Conservation (phyloP, 2,329 filamentous ascomycete species). For the Leptodontidium sp. region DNA sequence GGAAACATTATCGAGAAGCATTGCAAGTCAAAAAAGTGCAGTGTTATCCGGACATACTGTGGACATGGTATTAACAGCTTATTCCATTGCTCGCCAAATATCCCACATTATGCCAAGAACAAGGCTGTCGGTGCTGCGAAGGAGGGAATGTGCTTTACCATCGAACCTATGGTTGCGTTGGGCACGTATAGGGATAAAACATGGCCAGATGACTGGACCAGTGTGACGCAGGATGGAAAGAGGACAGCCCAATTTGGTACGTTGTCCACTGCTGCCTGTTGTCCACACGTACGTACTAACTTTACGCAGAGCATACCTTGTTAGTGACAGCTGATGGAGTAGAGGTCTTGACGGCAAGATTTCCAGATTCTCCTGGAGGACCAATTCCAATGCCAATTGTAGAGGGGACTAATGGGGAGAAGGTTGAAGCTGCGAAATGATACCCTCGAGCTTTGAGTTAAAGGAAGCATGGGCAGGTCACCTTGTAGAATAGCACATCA, state of each 20-base stretch:
- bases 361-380: conserved; percentile 74
- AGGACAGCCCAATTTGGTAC: conserved; percentile 90
- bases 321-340: conserved; percentile 85
- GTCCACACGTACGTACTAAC: conserved; percentile 30
- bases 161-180: conserved; percentile 97
- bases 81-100: conserved; percentile 93
- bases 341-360: conserved; percentile 77
- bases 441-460: conserved; percentile 23
- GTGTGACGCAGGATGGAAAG: conserved; percentile 88
- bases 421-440: conserved; percentile 29
- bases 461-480: conserved; percentile 2
- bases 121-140: conserved; percentile 95
- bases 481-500: conserved; percentile 17
- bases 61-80: conserved; percentile 94
- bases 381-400: conserved; percentile 65
- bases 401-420: conserved; percentile 35
- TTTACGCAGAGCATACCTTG: conserved; percentile 75
- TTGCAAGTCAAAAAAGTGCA: conserved; percentile 85
- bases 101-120: conserved; percentile 98
- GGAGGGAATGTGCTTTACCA: conserved; percentile 98
- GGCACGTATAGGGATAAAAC: conserved; percentile 92
- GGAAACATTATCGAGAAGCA: conserved; percentile 96
- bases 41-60: conserved; percentile 94
- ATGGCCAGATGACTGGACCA: conserved; percentile 99
- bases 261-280: conserved; percentile 43